Conservation (phyloP, 371 early-diverging fungal species). For the Fennellomyces sp. region DNA sequence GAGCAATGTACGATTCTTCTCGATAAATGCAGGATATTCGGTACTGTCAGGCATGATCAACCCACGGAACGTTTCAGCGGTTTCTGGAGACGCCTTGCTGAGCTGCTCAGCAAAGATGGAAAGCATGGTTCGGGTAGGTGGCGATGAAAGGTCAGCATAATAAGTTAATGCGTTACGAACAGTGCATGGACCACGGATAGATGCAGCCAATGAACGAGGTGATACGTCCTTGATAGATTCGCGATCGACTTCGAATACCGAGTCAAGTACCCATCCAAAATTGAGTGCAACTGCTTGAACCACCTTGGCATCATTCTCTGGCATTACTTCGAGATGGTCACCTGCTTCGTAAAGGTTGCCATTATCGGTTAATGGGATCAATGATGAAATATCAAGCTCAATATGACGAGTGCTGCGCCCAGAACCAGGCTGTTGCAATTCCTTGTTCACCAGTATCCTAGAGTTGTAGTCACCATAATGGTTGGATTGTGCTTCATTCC, state of each 20-base stretch:
- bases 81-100: slow-evolving; percentile 29
- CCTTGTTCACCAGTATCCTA: slow-evolving; percentile 24
- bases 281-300: slow-evolving; percentile 50
- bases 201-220: slow-evolving; percentile 51
- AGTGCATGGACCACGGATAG: slow-evolving; percentile 50
- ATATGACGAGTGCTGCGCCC: slow-evolving; percentile 53
- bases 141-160: slow-evolving; percentile 51
- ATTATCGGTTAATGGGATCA: slow-evolving; percentile 25
- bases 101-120: slow-evolving; percentile 46
- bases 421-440: slow-evolving; percentile 38
- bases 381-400: slow-evolving; percentile 39
- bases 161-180: slow-evolving; percentile 51
- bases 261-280: slow-evolving; percentile 55
- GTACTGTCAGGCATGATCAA: slow-evolving; percentile 44
- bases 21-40: slow-evolving; percentile 46
- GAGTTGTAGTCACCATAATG: slow-evolving; percentile 34
- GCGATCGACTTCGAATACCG: slow-evolving; percentile 52
- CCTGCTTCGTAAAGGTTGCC: slow-evolving; percentile 47
- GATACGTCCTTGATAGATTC: slow-evolving; percentile 33
- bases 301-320: slow-evolving; percentile 37
- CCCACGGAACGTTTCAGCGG: slow-evolving; percentile 37
- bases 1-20: slow-evolving; percentile 47
- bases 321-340: slow-evolving; percentile 61
- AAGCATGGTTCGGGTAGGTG: slow-evolving; percentile 50
- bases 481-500: slow-evolving; percentile 28